A percentile compares a stretch with the other conserved stretches of the same genome.
Evolutionary conservation across 352 stramenopile genomes (phyloP).

Genomic region (Globisporangium nodosum): DNA sequence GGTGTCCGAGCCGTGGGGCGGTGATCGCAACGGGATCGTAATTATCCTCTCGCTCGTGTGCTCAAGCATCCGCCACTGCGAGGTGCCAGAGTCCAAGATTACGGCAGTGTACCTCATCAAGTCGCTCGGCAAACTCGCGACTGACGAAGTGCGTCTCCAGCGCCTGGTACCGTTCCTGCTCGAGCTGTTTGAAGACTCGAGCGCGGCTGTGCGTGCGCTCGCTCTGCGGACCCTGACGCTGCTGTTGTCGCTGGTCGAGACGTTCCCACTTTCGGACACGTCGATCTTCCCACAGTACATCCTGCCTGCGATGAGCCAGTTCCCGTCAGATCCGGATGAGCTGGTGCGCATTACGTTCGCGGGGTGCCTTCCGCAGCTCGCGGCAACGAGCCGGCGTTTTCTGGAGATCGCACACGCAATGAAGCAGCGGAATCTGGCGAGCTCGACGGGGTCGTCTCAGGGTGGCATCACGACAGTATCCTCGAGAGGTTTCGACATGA

Average conservation of each 20-base stretch:
- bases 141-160: constrained; percentile 93
- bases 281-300: constrained; percentile 97
- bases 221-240: constrained; percentile 88
- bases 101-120: constrained; percentile 91
- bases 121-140: constrained; percentile 84
- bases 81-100: constrained; percentile 82
- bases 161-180: constrained; percentile 92
- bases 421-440: constrained; percentile 63
- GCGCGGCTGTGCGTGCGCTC: constrained; percentile 85
- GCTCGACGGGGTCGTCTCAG: constrained; percentile 25
- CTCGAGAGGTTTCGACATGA: constrained; percentile 32
- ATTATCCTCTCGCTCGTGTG: constrained; percentile 85
- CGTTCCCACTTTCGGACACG: constrained; percentile 92
- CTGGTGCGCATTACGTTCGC: constrained; percentile 95
- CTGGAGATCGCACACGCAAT: constrained; percentile 90
- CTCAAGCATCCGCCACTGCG: constrained; percentile 77
- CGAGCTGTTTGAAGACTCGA: constrained; percentile 91
- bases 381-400: constrained; percentile 91
- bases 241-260: constrained; percentile 87
- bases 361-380: constrained; percentile 89
- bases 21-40: constrained; percentile 78
- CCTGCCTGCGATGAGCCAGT: constrained; percentile 86
- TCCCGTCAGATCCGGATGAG: constrained; percentile 89
- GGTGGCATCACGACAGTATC: constrained; percentile 18
- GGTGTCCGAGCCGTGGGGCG: constrained; percentile 18